Evolutionary conservation across 2,329 filamentous ascomycete species (phyloP).

Genomic region (Pyrenophora seminiperda): DNA sequence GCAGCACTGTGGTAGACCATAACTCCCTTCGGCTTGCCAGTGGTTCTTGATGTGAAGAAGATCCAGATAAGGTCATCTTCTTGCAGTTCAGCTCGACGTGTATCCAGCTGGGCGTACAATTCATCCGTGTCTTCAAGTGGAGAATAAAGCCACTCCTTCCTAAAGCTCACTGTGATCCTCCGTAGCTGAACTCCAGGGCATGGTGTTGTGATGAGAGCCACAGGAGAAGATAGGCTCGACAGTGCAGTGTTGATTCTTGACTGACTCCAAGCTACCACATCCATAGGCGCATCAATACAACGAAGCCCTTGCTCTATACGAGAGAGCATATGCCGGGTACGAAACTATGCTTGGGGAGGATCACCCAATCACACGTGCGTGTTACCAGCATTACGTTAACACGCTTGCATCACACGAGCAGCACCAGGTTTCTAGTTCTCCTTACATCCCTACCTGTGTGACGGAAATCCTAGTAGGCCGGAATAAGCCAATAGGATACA

Average conservation of each 20-base stretch:
- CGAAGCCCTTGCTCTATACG: too few relatives aligned
- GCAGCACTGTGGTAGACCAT: conserved; percentile 14
- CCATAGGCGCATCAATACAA: conserved; percentile 19
- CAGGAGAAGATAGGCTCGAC: background rate
- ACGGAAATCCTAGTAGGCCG: too few relatives aligned
- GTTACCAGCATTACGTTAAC: background rate
- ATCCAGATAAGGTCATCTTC: conserved; percentile 12
- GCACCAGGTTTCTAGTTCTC: background rate
- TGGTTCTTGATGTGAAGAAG: conserved; percentile 28
- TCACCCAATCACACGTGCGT: background rate
- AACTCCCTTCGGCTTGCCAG: conserved; percentile 28
- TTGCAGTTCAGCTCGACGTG: background rate
- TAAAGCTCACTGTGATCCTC: conserved; percentile 9
- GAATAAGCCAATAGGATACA: too few relatives aligned
- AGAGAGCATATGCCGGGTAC: conserved; percentile 7
- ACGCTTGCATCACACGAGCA: background rate
- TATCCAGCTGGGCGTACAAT: background rate
- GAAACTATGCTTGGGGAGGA: conserved; percentile 5
- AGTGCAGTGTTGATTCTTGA: conserved; percentile 9
- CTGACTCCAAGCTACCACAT: conserved; percentile 14
- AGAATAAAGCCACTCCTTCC: conserved; percentile 6
- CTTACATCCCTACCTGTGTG: too few relatives aligned
- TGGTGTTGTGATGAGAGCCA: background rate
- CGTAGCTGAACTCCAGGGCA: conserved; percentile 4
- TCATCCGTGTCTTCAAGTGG: background rate